phyloP scores from a whole-genome alignment of 305 asterid genomes.

The Solanum hybrid region DNA sequence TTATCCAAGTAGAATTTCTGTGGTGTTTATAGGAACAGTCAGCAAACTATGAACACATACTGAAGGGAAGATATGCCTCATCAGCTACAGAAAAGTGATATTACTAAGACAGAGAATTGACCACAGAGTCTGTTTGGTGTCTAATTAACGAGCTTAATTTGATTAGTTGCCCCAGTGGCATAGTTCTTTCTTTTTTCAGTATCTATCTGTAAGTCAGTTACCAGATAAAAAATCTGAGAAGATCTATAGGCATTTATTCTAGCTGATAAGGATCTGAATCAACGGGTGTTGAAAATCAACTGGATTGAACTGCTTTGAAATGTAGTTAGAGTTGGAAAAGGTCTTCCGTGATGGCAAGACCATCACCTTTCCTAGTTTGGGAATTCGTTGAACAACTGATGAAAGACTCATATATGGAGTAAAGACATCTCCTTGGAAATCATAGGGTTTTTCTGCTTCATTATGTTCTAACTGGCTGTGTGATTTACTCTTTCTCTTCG shows the following conservation, averaged over 20 bases:
- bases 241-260: not conserved
- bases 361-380: not conserved
- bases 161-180: not conserved
- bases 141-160: not conserved
- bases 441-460: not conserved
- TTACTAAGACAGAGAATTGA: not conserved
- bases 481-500: not conserved
- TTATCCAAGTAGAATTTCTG: not conserved
- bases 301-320: not conserved
- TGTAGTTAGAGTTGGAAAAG: not conserved
- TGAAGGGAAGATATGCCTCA: not conserved
- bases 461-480: not conserved
- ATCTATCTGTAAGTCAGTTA: not conserved
- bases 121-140: not conserved
- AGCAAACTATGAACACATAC: not conserved
- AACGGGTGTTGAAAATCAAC: not conserved
- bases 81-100: not conserved
- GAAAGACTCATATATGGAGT: not conserved
- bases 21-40: not conserved
- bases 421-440: not conserved
- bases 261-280: not conserved
- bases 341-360: not conserved
- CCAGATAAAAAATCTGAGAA: not conserved
- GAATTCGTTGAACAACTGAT: not conserved
- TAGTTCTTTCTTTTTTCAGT: not conserved